phyloP scores from a whole-genome alignment of 495 filamentous ascomycete genomes.

The Neurospora sp. region DNA sequence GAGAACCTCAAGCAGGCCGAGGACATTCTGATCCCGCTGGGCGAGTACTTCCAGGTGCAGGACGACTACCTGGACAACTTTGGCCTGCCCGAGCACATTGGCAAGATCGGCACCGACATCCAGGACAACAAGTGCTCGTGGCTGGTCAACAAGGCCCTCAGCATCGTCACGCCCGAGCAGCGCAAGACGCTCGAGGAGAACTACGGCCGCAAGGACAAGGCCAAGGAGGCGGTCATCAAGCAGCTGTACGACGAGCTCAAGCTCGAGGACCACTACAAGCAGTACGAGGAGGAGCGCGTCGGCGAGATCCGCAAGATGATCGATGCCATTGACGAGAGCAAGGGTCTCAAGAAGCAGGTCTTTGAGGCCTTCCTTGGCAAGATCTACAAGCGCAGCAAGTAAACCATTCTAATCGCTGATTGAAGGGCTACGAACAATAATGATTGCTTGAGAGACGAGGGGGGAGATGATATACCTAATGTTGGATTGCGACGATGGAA shows the following conservation, averaged over 20 bases:
- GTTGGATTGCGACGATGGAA: background rate
- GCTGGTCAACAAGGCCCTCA: slow-evolving; percentile 88
- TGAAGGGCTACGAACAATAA: no score
- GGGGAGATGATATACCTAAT: background rate
- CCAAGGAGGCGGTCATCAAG: slow-evolving; percentile 76
- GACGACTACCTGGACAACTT: slow-evolving; percentile 99
- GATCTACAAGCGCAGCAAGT: slow-evolving; percentile 97
- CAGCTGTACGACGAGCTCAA: slow-evolving; percentile 73
- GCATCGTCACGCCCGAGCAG: slow-evolving; percentile 68
- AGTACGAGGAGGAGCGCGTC: slow-evolving; percentile 81
- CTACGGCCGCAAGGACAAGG: slow-evolving; percentile 82
- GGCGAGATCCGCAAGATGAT: slow-evolving; percentile 65
- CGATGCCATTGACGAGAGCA: slow-evolving; percentile 64
- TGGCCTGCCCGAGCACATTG: slow-evolving; percentile 79
- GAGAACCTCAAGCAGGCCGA: slow-evolving; percentile 77
- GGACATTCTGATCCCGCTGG: slow-evolving; percentile 93
- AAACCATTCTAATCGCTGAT: slow-evolving; percentile 7
- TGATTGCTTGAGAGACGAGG: background rate
- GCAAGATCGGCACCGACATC: slow-evolving; percentile 98
- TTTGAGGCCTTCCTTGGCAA: slow-evolving; percentile 87
- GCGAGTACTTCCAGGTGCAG: slow-evolving; percentile 98
- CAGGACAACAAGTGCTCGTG: slow-evolving; percentile 99
- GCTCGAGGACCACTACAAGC: slow-evolving; percentile 68
- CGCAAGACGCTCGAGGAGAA: slow-evolving; percentile 68
- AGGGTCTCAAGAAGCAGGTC: slow-evolving; percentile 79